Evolutionary conservation across 345 rosid genomes (phyloP).

Genomic region (Boechera stricta): DNA sequence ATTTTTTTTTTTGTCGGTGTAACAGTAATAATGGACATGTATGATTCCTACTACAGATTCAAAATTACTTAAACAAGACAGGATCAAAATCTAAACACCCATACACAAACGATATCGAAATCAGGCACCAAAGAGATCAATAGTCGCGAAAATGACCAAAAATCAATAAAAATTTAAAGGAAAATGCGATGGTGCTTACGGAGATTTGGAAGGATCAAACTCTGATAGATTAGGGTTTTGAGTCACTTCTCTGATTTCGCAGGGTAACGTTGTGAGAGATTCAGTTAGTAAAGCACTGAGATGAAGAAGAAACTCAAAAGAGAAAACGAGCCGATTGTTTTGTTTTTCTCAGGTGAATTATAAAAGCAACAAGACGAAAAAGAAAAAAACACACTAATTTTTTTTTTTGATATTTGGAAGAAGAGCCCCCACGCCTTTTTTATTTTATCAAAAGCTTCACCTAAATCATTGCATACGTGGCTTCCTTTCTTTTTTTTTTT

Average conservation of each 20-base stretch:
- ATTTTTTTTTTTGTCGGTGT: slow-evolving; percentile 1
- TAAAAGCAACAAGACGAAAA: background rate
- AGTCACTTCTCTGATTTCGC: slow-evolving; percentile 30
- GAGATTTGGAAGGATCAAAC: slow-evolving; percentile 17
- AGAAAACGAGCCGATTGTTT: slow-evolving; percentile 13
- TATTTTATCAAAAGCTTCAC: slow-evolving; percentile 19
- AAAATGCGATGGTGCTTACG: slow-evolving; percentile 30
- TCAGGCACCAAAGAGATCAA: background rate
- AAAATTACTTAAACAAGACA: background rate
- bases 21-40: slow-evolving; percentile 15
- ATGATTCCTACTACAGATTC: slow-evolving; percentile 1
- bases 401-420: background rate
- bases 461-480: slow-evolving; percentile 25
- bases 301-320: background rate
- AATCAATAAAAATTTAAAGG: background rate
- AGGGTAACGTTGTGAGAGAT: slow-evolving; percentile 11
- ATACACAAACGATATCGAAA: background rate
- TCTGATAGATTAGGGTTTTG: slow-evolving; percentile 19
- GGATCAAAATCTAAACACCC: slow-evolving; percentile 23
- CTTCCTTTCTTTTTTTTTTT: slow-evolving; percentile 4
- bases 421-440: background rate
- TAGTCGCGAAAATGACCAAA: background rate
- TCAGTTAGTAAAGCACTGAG: slow-evolving; percentile 27
- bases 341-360: slow-evolving; percentile 13
- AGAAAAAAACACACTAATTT: background rate